Conservation (phyloP, 2,329 filamentous ascomycete species). For the Trichophyton benhamiae region DNA sequence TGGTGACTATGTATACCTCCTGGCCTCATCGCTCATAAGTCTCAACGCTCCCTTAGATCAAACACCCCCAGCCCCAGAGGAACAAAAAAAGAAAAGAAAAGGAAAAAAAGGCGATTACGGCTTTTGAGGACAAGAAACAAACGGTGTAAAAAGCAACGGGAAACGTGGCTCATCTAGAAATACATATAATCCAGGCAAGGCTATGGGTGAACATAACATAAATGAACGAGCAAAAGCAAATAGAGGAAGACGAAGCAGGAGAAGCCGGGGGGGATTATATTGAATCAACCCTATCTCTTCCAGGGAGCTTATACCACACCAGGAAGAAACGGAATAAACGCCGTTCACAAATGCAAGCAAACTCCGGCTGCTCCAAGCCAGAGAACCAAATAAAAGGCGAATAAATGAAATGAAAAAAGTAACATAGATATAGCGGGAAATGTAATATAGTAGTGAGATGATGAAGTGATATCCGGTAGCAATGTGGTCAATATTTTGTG, state of each 20-base stretch:
- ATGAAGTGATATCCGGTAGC: neutral
- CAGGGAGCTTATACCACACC: neutral
- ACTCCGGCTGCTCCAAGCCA: conserved; percentile 4
- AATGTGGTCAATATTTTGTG: neutral
- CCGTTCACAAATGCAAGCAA: conserved; percentile 5
- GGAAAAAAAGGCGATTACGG: neutral
- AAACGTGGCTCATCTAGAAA: conserved; percentile 2
- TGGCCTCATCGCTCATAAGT: neutral
- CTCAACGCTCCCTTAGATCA: neutral
- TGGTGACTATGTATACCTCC: neutral
- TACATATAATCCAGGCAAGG: neutral
- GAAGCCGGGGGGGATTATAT: neutral
- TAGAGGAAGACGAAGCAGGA: neutral
- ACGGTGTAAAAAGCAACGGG: neutral
- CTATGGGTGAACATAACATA: neutral
- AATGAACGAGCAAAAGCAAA: neutral
- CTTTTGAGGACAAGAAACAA: neutral
- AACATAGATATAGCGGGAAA: neutral
- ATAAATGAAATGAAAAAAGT: neutral
- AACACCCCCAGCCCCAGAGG: neutral
- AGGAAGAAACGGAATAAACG: neutral
- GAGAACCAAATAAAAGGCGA: neutral
- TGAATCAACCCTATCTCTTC: neutral
- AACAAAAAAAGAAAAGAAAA: neutral
- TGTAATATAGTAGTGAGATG: neutral